Conservation (phyloP, 768 basidiomycete genomes). For the Auriscalpium orientale region DNA sequence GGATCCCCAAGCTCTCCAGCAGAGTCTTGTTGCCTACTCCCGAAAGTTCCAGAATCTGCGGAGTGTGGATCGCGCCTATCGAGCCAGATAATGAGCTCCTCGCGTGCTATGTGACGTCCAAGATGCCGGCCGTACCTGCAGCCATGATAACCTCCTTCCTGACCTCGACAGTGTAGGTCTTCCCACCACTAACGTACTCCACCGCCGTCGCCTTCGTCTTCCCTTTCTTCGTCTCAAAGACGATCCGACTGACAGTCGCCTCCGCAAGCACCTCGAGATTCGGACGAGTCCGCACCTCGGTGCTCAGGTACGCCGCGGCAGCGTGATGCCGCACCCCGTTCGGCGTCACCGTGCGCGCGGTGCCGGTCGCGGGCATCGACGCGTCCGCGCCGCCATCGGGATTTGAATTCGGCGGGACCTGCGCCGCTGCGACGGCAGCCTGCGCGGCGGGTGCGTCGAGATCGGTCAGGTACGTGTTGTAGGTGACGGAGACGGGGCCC, state of each 20-base stretch:
- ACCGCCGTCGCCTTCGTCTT: slow-evolving; percentile 3
- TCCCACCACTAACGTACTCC: slow-evolving; percentile 8
- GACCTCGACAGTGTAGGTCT: slow-evolving; percentile 4
- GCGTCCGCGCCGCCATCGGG: slow-evolving; percentile 11
- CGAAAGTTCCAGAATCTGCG: slow-evolving; percentile 14
- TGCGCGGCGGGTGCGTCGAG: slow-evolving; percentile 12
- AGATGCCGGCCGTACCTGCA: slow-evolving; percentile 2
- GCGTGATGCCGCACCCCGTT: slow-evolving; percentile 9
- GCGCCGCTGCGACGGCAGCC: slow-evolving; percentile 4
- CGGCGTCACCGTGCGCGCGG: slow-evolving; percentile 9
- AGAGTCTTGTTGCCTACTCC: slow-evolving; percentile 10
- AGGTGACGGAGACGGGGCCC: slow-evolving; percentile 9
- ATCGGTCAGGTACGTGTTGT: slow-evolving; percentile 12
- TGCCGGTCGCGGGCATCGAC: slow-evolving; percentile 11
- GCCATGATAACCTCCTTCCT: slow-evolving; percentile 9
- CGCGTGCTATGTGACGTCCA: neutral
- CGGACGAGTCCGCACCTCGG: slow-evolving; percentile 1
- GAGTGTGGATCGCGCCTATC: slow-evolving; percentile 12
- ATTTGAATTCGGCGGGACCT: slow-evolving; percentile 6
- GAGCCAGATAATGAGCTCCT: too few species aligned
- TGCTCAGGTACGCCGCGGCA: slow-evolving; percentile 9
- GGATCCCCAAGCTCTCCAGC: slow-evolving; percentile 8
- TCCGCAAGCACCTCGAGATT: slow-evolving; percentile 10
- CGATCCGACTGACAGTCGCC: slow-evolving; percentile 4
- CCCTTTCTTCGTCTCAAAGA: slow-evolving; percentile 2